These are phyloP conservation scores for Fraxinus platypoda DNA, from an alignment of 305 asterid species.

Conservation along the genomic window DNA sequence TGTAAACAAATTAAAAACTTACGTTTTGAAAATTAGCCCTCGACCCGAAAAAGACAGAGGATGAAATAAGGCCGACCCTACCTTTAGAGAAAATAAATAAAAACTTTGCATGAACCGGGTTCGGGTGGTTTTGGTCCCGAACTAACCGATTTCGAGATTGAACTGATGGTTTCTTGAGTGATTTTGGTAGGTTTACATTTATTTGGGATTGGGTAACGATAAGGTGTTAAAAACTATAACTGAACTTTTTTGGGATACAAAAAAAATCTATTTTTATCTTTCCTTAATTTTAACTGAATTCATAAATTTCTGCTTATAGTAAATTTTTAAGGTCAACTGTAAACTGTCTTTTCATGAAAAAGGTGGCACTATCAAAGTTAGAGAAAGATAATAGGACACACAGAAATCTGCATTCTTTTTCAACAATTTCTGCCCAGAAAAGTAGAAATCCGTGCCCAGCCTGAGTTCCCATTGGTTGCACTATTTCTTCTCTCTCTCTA, in stretches of 20 bases:
- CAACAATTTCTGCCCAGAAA: constrained; percentile 19
- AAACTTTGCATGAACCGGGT: too few species aligned
- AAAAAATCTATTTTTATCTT: too few species aligned
- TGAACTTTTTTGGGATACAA: background rate
- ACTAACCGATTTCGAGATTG: background rate
- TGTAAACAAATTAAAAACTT: too few species aligned
- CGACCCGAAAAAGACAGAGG: background rate
- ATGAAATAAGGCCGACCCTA: background rate
- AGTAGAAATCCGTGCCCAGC: constrained; percentile 41
- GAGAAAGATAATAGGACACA: background rate
- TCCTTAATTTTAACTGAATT: background rate
- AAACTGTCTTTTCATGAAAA: background rate
- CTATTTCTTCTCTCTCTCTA: background rate
- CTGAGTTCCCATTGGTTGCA: constrained; percentile 49
- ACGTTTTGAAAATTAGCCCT: too few species aligned
- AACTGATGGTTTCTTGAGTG: background rate
- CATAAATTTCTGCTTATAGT: background rate
- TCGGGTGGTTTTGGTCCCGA: background rate
- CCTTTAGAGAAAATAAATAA: background rate
- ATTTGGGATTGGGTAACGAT: background rate
- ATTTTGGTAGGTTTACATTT: background rate
- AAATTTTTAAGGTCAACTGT: background rate
- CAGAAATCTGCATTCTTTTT: constrained; percentile 4
- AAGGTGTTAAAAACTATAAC: background rate
- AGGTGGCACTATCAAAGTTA: background rate